A percentile compares a stretch with the other conserved stretches of the same genome.
These are phyloP conservation scores for Tylopilus felleus DNA, from an alignment of 768 basidiomycete genomes.

Conservation along the genomic window DNA sequence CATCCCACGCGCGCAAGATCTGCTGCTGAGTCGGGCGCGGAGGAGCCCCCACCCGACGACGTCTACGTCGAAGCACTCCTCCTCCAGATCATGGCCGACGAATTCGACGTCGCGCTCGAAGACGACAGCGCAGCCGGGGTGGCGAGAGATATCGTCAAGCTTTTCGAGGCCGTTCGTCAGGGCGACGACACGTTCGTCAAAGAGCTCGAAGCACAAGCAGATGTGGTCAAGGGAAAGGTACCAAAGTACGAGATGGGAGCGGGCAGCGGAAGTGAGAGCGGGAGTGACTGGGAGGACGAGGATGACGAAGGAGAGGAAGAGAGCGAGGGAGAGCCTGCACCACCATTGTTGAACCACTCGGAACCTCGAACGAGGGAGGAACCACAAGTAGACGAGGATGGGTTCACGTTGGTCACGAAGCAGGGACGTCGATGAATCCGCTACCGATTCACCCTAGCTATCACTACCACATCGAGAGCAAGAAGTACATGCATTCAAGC, in stretches of 20 bases:
- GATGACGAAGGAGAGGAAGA: slow-evolving; percentile 29
- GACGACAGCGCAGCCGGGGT: slow-evolving; percentile 79
- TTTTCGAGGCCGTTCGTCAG: slow-evolving; percentile 56
- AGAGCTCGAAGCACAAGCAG: slow-evolving; percentile 64
- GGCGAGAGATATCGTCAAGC: slow-evolving; percentile 62
- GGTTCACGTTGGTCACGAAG: slow-evolving; percentile 77
- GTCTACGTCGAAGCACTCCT: slow-evolving; percentile 80
- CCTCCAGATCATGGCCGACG: slow-evolving; percentile 80
- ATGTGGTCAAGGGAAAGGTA: slow-evolving; percentile 54
- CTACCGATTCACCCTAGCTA: neutral
- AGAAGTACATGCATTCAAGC: slow-evolving; percentile 9
- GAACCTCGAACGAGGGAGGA: slow-evolving; percentile 40
- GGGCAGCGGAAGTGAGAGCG: slow-evolving; percentile 33
- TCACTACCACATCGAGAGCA: neutral
- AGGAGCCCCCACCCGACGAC: slow-evolving; percentile 45
- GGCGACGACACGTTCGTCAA: slow-evolving; percentile 49
- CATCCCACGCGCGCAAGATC: neutral
- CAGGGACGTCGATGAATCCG: slow-evolving; percentile 43
- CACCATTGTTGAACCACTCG: slow-evolving; percentile 48
- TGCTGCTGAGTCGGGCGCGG: neutral
- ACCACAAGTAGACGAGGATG: slow-evolving; percentile 86
- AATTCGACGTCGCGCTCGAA: slow-evolving; percentile 81
- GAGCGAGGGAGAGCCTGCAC: slow-evolving; percentile 49
- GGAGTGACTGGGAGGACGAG: slow-evolving; percentile 44
- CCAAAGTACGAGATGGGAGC: slow-evolving; percentile 43